Percentiles rank a stretch among this genome's conserved stretches.
phyloP scores from a whole-genome alignment of 1,284 basidiomycete species.

The Cryptococcus floricola region DNA sequence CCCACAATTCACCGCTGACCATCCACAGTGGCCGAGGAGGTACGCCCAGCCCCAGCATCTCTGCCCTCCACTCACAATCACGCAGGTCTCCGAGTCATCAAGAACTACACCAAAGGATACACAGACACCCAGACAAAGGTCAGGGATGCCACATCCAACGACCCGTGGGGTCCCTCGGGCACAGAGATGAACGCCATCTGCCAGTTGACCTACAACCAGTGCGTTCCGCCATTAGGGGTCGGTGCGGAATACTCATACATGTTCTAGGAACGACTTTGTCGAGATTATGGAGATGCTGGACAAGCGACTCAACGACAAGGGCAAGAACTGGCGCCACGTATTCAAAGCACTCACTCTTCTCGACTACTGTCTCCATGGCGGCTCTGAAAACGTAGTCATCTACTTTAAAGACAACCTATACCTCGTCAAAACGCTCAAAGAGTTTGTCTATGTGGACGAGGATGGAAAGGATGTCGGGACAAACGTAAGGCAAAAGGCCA shows the following conservation, averaged over 20 bases:
- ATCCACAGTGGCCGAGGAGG: conserved; percentile 44
- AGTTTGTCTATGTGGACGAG: conserved; percentile 97
- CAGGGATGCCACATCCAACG: conserved; percentile 98
- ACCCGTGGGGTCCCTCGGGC: conserved; percentile 97
- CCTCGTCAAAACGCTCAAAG: conserved; percentile 96
- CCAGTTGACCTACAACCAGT: conserved; percentile 97
- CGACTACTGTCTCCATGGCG: conserved; percentile 94
- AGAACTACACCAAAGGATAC: conserved; percentile 93
- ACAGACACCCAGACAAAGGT: conserved; percentile 82
- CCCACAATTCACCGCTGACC: conserved; percentile 7
- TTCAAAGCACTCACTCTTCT: conserved; percentile 97
- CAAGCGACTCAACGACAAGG: conserved; percentile 98
- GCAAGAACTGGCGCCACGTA: conserved; percentile 99
- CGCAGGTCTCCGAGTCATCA: conserved; percentile 72
- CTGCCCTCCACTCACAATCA: conserved; percentile 1
- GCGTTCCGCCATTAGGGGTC: conserved; percentile 44
- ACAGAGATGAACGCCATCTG: conserved; percentile 99
- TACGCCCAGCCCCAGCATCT: conserved; percentile 14
- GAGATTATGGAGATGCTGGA: conserved; percentile 99
- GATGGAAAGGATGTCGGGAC: conserved; percentile 95
- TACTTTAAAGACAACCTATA: conserved; percentile 98
- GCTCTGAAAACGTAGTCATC: conserved; percentile 96
- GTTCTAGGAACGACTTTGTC: conserved; percentile 83
- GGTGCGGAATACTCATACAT: background rate
- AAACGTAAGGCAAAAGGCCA: conserved; percentile 98